Conservation (phyloP, 2,329 filamentous ascomycete species). For the Emergomyces pasteurianus region DNA sequence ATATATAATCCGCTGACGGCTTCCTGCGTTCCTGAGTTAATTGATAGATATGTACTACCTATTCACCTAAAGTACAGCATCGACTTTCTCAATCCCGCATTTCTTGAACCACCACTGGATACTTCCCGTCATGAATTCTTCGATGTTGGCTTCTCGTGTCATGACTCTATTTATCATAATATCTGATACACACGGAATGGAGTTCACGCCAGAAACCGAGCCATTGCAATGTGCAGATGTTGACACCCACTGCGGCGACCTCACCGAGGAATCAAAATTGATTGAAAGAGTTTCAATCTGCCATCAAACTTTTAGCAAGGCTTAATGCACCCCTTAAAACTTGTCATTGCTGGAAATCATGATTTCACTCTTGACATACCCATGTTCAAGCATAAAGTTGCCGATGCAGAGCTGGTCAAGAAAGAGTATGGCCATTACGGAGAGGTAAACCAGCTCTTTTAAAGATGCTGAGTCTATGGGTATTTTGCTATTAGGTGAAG, state of each 20-base stretch:
- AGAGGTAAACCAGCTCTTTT: slow-evolving; percentile 31
- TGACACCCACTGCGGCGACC: slow-evolving; percentile 41
- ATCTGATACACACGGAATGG: slow-evolving; percentile 35
- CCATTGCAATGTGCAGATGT: no score
- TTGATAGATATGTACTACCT: no score
- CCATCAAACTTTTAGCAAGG: slow-evolving; percentile 32
- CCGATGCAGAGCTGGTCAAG: slow-evolving; percentile 17
- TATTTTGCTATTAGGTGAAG: slow-evolving; percentile 41
- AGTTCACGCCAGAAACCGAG: slow-evolving; percentile 12
- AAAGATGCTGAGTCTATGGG: slow-evolving; percentile 24
- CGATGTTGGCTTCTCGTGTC: slow-evolving; percentile 11
- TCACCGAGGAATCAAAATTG: slow-evolving; percentile 28
- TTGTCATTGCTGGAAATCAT: slow-evolving; percentile 46
- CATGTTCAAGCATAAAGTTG: slow-evolving; percentile 25
- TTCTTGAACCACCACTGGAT: no score
- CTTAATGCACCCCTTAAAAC: slow-evolving; percentile 41
- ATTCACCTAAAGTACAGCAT: no score
- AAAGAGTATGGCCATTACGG: slow-evolving; percentile 31
- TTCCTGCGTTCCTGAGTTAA: no score
- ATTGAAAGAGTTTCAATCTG: slow-evolving; percentile 29
- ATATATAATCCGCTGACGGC: no score
- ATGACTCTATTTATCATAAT: slow-evolving; percentile 34
- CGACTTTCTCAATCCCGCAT: no score
- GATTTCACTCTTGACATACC: slow-evolving; percentile 34
- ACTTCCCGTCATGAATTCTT: neutral